Evolutionary conservation across 2,329 filamentous ascomycete genomes (phyloP), one percentile per base, ranked within the genome.

Genomic region (Basipetospora chlamydospora): DNA sequence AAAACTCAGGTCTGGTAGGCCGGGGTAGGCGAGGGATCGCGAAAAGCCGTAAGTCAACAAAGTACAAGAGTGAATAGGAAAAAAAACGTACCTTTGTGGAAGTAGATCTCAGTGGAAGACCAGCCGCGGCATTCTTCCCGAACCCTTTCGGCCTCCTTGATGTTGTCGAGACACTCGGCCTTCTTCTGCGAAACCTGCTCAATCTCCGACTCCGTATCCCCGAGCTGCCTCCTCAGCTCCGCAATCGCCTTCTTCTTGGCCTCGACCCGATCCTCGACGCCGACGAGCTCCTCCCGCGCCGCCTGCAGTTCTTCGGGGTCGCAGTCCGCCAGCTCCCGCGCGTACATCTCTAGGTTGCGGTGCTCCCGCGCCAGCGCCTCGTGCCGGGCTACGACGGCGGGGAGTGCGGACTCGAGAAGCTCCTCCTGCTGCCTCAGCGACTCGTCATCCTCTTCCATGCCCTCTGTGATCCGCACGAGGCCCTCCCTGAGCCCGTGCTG

Each of bases 101-200:
- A 62, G 43, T 70, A 70, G 43, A 96, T 83, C 57, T 96, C 90
- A 20, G 70, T 77, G 36, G 78, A 73, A 39, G 79, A 88, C 79
- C 87, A 95, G 26, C 88, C 87, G 37, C 87, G 76, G 52, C 81
- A 93, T 49, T 93, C 82, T 53, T 95, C 86, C 42, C 82, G 73
- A 18, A 92, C 66, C 44, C 76, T 77, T 54, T 95, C 86, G 0
- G 87, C 83, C 48, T 85, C 78, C 40, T 74, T 70, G 40, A 93
- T 95, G 33, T 90, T 81, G 20, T 73, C 67, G 21, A 79, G 49
- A 45, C 71, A 85, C 46, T 76, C 68, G 37, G 74, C 58, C 52
- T 88, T 94, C 48, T 74, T 69, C 40, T 76, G 66, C 6, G 67
- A 63, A 31, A 79, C 66, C 2, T 70, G 63, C 41, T 74, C 69